phyloP scores from a whole-genome alignment of 352 stramenopile genomes.

The Phytophthora palmivora region DNA sequence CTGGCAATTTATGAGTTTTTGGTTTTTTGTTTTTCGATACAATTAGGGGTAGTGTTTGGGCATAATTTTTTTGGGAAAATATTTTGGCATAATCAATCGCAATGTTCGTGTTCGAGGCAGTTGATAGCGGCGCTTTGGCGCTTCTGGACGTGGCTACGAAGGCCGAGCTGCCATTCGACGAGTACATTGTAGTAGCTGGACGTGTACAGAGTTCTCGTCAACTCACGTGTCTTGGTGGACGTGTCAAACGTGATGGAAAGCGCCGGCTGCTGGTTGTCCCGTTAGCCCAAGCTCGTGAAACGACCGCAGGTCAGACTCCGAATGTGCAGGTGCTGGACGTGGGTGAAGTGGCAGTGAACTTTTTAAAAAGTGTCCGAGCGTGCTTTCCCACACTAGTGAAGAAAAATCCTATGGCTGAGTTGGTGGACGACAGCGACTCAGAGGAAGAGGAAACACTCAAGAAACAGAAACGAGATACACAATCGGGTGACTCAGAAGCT shows the following conservation, averaged over 20 bases:
- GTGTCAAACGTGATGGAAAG: slow-evolving; percentile 52
- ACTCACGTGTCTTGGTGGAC: slow-evolving; percentile 66
- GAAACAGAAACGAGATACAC: slow-evolving; percentile 32
- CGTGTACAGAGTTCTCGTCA: slow-evolving; percentile 43
- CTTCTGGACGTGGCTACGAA: slow-evolving; percentile 54
- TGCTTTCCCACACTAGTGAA: slow-evolving; percentile 78
- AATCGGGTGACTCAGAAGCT: slow-evolving; percentile 9
- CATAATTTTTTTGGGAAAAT: too few species aligned
- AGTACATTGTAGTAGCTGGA: slow-evolving; percentile 64
- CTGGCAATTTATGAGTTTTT: slow-evolving; percentile 11
- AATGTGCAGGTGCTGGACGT: slow-evolving; percentile 63
- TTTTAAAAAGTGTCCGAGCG: slow-evolving; percentile 56
- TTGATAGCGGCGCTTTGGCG: slow-evolving; percentile 27
- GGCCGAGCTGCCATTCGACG: slow-evolving; percentile 59
- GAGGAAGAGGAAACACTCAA: slow-evolving; percentile 43
- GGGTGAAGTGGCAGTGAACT: slow-evolving; percentile 59
- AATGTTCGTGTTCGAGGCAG: slow-evolving; percentile 63
- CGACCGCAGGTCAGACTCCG: neutral
- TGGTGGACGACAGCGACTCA: slow-evolving; percentile 43
- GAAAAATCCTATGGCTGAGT: slow-evolving; percentile 46
- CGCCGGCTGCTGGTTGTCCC: slow-evolving; percentile 59
- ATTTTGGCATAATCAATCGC: slow-evolving; percentile 37
- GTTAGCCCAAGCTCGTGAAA: slow-evolving; percentile 29
- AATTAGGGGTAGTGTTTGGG: too few species aligned
- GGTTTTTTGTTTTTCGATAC: slow-evolving; percentile 10